These are phyloP conservation scores for Agrocybe praecox DNA, from an alignment of 768 basidiomycete genomes.

Conservation along the genomic window DNA sequence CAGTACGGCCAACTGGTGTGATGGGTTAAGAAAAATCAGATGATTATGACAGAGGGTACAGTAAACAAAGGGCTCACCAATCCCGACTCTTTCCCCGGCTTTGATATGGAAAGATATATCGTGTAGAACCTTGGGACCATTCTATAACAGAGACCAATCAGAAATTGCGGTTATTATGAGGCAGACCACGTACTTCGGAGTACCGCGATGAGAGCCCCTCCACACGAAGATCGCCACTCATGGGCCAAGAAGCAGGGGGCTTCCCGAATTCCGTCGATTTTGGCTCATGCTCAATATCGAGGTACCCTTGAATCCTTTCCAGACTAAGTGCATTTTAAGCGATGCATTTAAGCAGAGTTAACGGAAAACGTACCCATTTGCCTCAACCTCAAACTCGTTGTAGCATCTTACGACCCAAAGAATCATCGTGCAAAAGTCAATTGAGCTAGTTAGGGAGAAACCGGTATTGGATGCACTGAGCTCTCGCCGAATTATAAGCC, in stretches of 20 bases:
- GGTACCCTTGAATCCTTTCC: conserved; percentile 74
- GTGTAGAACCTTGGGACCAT: conserved; percentile 55
- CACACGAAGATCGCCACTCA: conserved; percentile 55
- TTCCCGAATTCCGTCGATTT: conserved; percentile 37
- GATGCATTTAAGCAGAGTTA: not conserved
- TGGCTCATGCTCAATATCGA: conserved; percentile 62
- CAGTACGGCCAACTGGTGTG: too few relatives aligned
- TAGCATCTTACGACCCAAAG: conserved; percentile 46
- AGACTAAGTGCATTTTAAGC: conserved; percentile 9
- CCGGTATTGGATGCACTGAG: conserved; percentile 46
- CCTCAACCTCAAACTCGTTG: conserved; percentile 46
- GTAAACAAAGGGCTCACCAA: not conserved
- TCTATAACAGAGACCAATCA: conserved; percentile 18
- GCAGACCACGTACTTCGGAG: conserved; percentile 30
- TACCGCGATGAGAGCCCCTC: conserved; percentile 61
- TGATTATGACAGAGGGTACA: too few relatives aligned
- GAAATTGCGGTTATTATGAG: not conserved
- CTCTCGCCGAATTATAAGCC: conserved; percentile 48
- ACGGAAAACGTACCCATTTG: conserved; percentile 22
- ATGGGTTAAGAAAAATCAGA: too few relatives aligned
- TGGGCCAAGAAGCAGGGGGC: conserved; percentile 72
- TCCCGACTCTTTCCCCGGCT: conserved; percentile 51
- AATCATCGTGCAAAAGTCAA: conserved; percentile 58
- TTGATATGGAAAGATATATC: conserved; percentile 56
- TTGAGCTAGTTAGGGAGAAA: conserved; percentile 58